Percentiles rank a stretch among this genome's conserved stretches.
phyloP scores from a whole-genome alignment of 306 rosid species.

The Malus fusca region DNA sequence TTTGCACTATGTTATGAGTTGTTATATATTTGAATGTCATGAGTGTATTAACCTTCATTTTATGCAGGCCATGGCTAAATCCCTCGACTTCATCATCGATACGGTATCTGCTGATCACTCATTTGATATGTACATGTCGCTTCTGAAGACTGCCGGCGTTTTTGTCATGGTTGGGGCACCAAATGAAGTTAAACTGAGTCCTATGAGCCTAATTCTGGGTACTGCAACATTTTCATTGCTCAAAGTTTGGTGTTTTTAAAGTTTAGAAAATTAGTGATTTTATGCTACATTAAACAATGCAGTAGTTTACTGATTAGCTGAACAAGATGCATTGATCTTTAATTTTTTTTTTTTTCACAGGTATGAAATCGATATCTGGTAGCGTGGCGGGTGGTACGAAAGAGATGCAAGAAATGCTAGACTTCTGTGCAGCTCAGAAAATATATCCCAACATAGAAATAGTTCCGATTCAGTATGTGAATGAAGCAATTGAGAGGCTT shows the following conservation, averaged over 20 bases:
- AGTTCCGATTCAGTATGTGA: slow-evolving; percentile 59
- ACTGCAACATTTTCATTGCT: background rate
- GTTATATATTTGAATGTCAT: too few species aligned
- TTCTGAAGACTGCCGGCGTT: slow-evolving; percentile 55
- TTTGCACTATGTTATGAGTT: too few species aligned
- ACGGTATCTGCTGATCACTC: slow-evolving; percentile 80
- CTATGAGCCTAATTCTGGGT: slow-evolving; percentile 49
- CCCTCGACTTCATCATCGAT: slow-evolving; percentile 66
- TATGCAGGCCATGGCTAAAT: slow-evolving; percentile 45
- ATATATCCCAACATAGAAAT: slow-evolving; percentile 66
- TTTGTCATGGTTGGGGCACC: slow-evolving; percentile 64
- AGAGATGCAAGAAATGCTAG: slow-evolving; percentile 61
- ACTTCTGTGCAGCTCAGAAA: slow-evolving; percentile 55
- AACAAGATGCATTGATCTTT: too few species aligned
- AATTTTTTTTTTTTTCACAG: slow-evolving; percentile 26
- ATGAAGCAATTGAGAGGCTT: slow-evolving; percentile 75
- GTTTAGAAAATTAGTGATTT: too few species aligned
- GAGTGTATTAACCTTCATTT: background rate
- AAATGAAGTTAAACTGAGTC: slow-evolving; percentile 59
- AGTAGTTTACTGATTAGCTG: too few species aligned
- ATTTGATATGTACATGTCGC: slow-evolving; percentile 61
- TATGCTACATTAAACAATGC: too few species aligned
- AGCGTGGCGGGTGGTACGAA: slow-evolving; percentile 61
- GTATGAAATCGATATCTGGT: slow-evolving; percentile 50
- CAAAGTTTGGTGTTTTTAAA: too few species aligned